Base-by-base conservation (phyloP, 1,284 basidiomycete species). In the Lentinula novae-zelandiae region DNA sequence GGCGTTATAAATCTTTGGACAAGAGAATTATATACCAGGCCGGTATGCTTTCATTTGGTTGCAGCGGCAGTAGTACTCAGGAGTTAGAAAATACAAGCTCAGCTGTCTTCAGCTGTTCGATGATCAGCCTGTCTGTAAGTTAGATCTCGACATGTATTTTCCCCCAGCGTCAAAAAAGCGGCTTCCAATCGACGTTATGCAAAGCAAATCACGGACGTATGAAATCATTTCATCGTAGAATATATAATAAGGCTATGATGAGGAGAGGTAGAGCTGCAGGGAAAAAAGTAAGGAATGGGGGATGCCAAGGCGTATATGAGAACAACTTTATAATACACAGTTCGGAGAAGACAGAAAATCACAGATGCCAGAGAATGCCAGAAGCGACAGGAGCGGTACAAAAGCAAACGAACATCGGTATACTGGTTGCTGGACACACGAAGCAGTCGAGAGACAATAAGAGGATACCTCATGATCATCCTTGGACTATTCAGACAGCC, bases 251-350 rank as follows among this genome's bases (percentile, higher is more conserved):
- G 48, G 34, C 58, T 51, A 53, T 40, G 40, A 34, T 57, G 60
- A 56, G 27, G 27, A 27, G 27, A 40, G 42, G 20, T 44, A 12
- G 48, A 48, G 53, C 51, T 57, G 60, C 52, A 44, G 27, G 60
- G 64, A 63, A 64, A 63, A 63, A 60, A 57, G 65, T 50, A 53
- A 54, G 53, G 66, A 57, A 59, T 17, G 12, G 53, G 12, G 27
- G 27, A 65, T 60, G 63, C 59, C 44, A 22, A 22, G 17, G 59
- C 57, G 50, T 51, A 42, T 64, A 62, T 58, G 67, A 49, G 56
- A 56, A 63, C 62, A 62, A 48, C 48, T 61, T 60, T 53, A 69
- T 74, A 74, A 71, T 76, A 76, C 75, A 76, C 63, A 67, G 65
- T 67, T 70, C 66, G 60, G 55, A 53, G 40, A 65, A 51, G 49